phyloP scores from a whole-genome alignment of 129 eudicot species.

The Solidago caesia region DNA sequence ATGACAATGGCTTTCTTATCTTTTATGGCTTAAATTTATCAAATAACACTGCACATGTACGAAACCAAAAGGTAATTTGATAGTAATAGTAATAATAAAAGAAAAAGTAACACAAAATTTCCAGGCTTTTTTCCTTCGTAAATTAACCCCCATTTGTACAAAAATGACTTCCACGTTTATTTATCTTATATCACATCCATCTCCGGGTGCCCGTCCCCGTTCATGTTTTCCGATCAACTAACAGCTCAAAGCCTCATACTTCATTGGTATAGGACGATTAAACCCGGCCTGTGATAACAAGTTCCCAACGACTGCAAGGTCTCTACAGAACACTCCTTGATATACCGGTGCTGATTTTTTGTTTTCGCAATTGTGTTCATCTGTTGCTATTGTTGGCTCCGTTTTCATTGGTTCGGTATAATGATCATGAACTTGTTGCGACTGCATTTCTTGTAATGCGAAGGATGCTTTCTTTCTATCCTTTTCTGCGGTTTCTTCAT shows the following conservation, averaged over 20 bases:
- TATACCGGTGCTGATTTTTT: conserved; percentile 47
- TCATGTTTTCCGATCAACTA: conserved; percentile 11
- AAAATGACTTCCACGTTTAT: conserved; percentile 31
- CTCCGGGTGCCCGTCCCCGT: neutral
- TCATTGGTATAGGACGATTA: conserved; percentile 64
- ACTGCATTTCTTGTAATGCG: conserved; percentile 50
- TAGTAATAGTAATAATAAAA: conserved; percentile 9
- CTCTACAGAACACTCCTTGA: conserved; percentile 94
- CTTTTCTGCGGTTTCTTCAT: conserved; percentile 68
- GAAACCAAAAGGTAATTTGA: conserved; percentile 24
- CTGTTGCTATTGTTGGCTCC: neutral
- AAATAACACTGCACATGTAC: conserved; percentile 47
- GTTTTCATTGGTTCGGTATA: conserved; percentile 30
- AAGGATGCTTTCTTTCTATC: conserved; percentile 61
- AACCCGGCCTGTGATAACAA: conserved; percentile 69
- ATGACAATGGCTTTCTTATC: neutral
- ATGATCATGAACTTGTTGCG: conserved; percentile 28
- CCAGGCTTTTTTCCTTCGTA: conserved; percentile 41
- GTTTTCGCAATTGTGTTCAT: conserved; percentile 22
- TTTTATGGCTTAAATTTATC: conserved; percentile 8
- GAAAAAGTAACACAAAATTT: conserved; percentile 46
- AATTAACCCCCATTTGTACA: conserved; percentile 45
- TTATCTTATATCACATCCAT: conserved; percentile 18
- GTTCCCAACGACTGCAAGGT: conserved; percentile 82
- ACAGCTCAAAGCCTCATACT: conserved; percentile 88